Base-by-base conservation (phyloP, 208 protist species). In the Angomonas deanei region DNA sequence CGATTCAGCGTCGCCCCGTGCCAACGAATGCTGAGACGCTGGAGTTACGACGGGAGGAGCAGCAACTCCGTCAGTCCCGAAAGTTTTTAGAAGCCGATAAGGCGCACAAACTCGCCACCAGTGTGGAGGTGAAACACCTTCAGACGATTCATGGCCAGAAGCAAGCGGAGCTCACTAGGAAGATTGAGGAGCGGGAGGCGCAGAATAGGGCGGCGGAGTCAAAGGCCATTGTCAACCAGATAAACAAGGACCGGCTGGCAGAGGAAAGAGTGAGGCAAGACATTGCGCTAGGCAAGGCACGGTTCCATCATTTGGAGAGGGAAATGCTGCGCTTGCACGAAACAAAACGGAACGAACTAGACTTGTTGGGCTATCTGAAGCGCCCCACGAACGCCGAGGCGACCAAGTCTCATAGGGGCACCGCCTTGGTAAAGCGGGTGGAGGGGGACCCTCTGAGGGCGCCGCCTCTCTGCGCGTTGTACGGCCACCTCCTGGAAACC, bases 391-490 rank as follows among this genome's bases (percentile, higher is more conserved):
- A 65, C 4, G 74, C 74, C 21, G 34, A 74, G 15, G 34, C 36
- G 3, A 65, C 30, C 30, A 78, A 63, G 24, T 61, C 74, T 3
- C 59, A 66, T 17, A 78, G 86, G 13, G 86, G 86, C 19, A 79
- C 78, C 0, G 61, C 65, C 39, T 75, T 93, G 33, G 77, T 80
- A 61, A 60, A 50, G 49, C 58, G 66, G 5, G 67, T 86, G n/a
- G 38, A 76, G 26, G 74, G 77, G n/a, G 79, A 86, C 21, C 60
- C 68, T 19, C 74, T 79, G 23, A 61, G 64, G 1, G 55, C 85
- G 5, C 82, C 82, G 1, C 85, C 80, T 30, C 69, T 93, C 32
- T 88, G 82, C 33, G 70, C 64, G 28, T 56, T 82, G 46, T 93
- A 93, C 42, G 79, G 80, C 24, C 48, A 73, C 27, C 30, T 79